These are phyloP conservation scores for Nymphaea colorata DNA, from an alignment of 164 flowering plant genomes.

Conservation along the genomic window DNA sequence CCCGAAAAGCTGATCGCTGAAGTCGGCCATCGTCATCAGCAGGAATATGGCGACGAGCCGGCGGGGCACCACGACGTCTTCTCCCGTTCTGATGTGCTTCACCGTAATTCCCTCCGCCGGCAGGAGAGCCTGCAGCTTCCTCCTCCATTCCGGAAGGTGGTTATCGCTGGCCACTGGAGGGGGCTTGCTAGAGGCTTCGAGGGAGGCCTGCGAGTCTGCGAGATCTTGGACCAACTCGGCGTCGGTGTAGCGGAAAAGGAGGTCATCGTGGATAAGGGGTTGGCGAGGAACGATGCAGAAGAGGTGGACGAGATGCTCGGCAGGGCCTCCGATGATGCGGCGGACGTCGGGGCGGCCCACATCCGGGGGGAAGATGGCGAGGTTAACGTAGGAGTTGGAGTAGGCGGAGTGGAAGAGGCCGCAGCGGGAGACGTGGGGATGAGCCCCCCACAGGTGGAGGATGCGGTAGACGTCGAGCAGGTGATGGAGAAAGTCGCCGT, in stretches of 20 bases:
- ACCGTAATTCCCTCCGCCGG: slow-evolving; percentile 51
- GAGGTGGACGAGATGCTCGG: slow-evolving; percentile 69
- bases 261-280: slow-evolving; percentile 69
- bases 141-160: slow-evolving; percentile 59
- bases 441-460: slow-evolving; percentile 60
- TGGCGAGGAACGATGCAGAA: slow-evolving; percentile 88
- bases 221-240: slow-evolving; percentile 55
- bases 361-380: slow-evolving; percentile 83
- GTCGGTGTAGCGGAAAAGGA: slow-evolving; percentile 59
- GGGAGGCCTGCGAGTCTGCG: slow-evolving; percentile 31
- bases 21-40: slow-evolving; percentile 87
- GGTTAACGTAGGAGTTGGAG: slow-evolving; percentile 93
- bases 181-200: slow-evolving; percentile 22
- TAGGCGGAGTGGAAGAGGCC: slow-evolving; percentile 98
- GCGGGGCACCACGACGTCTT: slow-evolving; percentile 52
- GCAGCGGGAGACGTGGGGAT: slow-evolving; percentile 56
- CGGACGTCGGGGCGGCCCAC: slow-evolving; percentile 67
- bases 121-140: slow-evolving; percentile 36
- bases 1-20: slow-evolving; percentile 75
- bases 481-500: slow-evolving; percentile 89
- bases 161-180: slow-evolving; percentile 16
- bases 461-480: slow-evolving; percentile 61
- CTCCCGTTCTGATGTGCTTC: slow-evolving; percentile 81
- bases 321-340: slow-evolving; percentile 54
- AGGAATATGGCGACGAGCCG: slow-evolving; percentile 60